Evolutionary conservation across 192 early-diverging fungal genomes (phyloP), one percentile per base, ranked within the genome.

Genomic region (Gaertneriomyces semiglobifer): DNA sequence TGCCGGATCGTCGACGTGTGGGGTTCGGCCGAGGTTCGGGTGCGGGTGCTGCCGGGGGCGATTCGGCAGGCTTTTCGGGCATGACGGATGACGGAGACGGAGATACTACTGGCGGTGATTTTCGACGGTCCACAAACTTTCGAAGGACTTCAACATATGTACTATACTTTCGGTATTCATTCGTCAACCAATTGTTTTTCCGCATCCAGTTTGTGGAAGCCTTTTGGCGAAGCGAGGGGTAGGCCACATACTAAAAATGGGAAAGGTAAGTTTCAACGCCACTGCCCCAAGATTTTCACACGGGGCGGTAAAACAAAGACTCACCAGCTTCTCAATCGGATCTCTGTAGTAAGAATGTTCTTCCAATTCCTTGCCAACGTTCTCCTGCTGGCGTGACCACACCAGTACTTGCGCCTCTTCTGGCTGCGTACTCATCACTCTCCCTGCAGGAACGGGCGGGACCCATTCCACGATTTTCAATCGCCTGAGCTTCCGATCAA

Each of bases 191-290:
- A 20, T 74, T 54, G 52, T 71, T 52, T 56, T 81, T 84, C 10
- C 74, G 54, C 39, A 51, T 58, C 82, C 82, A 84, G 58, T 84
- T 84, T 9, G 66, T 58, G 40, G 70, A 44, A 7, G 77, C 79
- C 45, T 76, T 75, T 53, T 70, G 60, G 39, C 60, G 54, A 9
- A 68, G 44, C 10, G 72, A 33, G 0, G 66, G 79, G 48, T 74
- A 40, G 10, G 45, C 42, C 12, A 53, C 53, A 58, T 74, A 75
- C 66, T 77, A 48, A 42, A 52, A 11, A 55, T 42, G 10, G 68
- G 12, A 41, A 45, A 39, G 54, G 14, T n/a, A 16, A 5, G 53
- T 53, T 40, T 47, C 14, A 14, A 38, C 6, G 47, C 0, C 11
- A 33, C 33, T 19, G 54, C 16, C 16, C 25, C 25, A 33, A 33